Evolutionary conservation across 257 asterid genomes (phyloP).

Genomic region (Solanum paucissectum): DNA sequence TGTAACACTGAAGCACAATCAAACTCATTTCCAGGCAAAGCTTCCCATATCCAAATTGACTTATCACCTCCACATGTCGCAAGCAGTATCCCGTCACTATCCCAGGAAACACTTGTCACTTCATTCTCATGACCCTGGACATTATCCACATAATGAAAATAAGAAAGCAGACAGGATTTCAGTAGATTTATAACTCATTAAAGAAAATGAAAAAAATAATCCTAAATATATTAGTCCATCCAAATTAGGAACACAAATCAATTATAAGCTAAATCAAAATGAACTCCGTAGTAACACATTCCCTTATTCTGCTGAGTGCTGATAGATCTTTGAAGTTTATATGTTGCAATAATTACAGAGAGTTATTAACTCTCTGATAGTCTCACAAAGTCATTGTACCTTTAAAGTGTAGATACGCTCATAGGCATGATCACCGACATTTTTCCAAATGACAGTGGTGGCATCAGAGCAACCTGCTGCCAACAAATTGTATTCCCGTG

Average conservation of each 20-base stretch:
- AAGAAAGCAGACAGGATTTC: background rate
- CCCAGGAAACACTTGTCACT: conserved; percentile 41
- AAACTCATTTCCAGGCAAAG: conserved; percentile 61
- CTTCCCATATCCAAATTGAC: conserved; percentile 91
- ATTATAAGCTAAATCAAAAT: background rate
- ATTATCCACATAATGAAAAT: background rate
- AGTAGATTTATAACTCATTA: background rate
- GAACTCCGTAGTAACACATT: background rate
- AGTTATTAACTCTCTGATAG: background rate
- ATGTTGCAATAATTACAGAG: background rate
- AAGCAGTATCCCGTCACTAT: background rate
- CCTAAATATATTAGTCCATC: background rate
- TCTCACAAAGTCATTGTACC: conserved; percentile 22
- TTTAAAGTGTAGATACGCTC: conserved; percentile 62
- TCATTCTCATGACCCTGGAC: conserved; percentile 87
- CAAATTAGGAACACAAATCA: background rate
- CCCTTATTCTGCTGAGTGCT: background rate
- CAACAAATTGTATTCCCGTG: conserved; percentile 40
- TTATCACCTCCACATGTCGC: conserved; percentile 97
- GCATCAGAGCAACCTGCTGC: conserved; percentile 90
- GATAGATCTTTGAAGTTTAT: background rate
- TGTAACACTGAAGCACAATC: conserved; percentile 65
- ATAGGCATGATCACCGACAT: conserved; percentile 40
- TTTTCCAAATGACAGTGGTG: conserved; percentile 72
- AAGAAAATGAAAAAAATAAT: background rate